A percentile compares a stretch with the other conserved stretches of the same genome.
These are phyloP conservation scores for Mycena belliarum DNA, from an alignment of 768 basidiomycete genomes.

Conservation along the genomic window DNA sequence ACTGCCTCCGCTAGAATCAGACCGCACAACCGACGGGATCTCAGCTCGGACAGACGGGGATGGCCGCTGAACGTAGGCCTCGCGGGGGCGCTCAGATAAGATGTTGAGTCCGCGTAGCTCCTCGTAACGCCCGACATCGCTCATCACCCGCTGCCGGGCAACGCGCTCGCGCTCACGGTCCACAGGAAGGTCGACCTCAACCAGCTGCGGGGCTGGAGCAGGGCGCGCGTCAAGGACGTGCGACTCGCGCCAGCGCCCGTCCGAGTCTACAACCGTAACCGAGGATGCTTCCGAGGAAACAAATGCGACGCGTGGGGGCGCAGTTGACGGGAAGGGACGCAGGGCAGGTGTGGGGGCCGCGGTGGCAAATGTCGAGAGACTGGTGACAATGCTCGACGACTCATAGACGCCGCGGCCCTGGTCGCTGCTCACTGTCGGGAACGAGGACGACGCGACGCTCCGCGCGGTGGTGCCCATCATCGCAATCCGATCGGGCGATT, in stretches of 20 bases:
- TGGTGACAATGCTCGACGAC: constrained; percentile 15
- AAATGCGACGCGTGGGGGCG: constrained; percentile 3
- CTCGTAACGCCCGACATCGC: constrained; percentile 14
- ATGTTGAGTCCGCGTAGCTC: constrained; percentile 19
- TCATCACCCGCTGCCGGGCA: constrained; percentile 3
- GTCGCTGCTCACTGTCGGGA: background rate
- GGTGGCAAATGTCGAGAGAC: background rate
- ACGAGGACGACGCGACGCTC: constrained; percentile 11
- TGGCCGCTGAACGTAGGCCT: background rate
- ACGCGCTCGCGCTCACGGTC: background rate
- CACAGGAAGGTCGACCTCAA: constrained; percentile 6
- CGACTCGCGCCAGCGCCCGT: constrained; percentile 4
- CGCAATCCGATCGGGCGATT: constrained; percentile 3
- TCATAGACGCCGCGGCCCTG: constrained; percentile 11
- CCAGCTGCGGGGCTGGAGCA: constrained; percentile 18
- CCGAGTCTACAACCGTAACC: constrained; percentile 12
- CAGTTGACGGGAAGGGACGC: background rate
- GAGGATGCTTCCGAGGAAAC: constrained; percentile 15
- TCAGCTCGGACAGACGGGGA: background rate
- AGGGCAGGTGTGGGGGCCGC: background rate
- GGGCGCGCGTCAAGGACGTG: background rate
- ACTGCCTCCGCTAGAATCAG: constrained; percentile 1
- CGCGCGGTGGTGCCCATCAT: background rate
- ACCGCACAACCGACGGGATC: constrained; percentile 20
- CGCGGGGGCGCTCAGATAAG: constrained; percentile 13